Evolutionary conservation across 1,284 basidiomycete genomes (phyloP), one percentile per base, ranked within the genome.

Genomic region (Stygiomarasmius scandens): DNA sequence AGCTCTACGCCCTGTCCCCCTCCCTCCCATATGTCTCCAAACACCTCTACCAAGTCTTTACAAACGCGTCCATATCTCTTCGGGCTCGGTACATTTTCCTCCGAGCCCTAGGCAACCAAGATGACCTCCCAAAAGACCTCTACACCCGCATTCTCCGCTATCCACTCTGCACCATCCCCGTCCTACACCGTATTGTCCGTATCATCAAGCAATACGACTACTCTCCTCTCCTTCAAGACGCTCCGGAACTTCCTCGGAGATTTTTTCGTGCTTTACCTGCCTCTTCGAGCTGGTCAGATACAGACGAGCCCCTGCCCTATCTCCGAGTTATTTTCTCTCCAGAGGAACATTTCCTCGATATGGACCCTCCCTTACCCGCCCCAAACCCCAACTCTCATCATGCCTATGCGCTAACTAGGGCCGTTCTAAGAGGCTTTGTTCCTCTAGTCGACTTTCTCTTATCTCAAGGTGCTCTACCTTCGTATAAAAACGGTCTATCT

Each of bases 341-440:
- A 79, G 63, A 59, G 64, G 19, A n/a, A n/a, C n/a, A n/a, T n/a
- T n/a, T n/a, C n/a, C 1, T 36, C n/a, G 14, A 12, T n/a, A 41
- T 41, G 4, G n/a, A 19, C 38, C 38, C 38, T 41, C 49, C 25
- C 5, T 66, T 82, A 10, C 70, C 69, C 6, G 65, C 64, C 56
- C 82, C 74, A 32, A 75, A 84, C 32, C 64, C 79, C 9, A 83
- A 93, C 68, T 80, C 87, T 5, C 78, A 89, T 69, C 78, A 83
- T 1, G 93, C 92, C 0, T 95, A 94, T 64, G 86, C 89, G 0
- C 81, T 96, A 29, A 85, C 85, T 9, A 86, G 84, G 58, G 90
- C 93, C 1, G 90, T 93, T 0, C 77, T 87, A 47, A 84, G 81
- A 0, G 75, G 77, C 12, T 87, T 87, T 62, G 63, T 79, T 0